phyloP scores from a whole-genome alignment of 495 filamentous ascomycete genomes.

The Penicillium verhagenii region DNA sequence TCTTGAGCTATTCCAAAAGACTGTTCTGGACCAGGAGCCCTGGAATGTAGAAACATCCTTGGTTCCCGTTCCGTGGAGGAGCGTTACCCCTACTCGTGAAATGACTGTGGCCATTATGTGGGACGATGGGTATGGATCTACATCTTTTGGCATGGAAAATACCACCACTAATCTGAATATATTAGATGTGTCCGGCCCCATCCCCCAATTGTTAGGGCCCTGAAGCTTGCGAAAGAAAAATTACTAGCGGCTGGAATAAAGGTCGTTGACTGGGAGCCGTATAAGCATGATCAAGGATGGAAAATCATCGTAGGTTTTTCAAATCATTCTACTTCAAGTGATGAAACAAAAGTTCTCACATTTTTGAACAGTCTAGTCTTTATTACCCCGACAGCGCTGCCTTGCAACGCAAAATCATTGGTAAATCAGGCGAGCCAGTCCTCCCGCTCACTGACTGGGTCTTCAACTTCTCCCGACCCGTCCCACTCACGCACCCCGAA shows the following conservation, averaged over 20 bases:
- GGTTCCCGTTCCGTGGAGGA: conserved; percentile 60
- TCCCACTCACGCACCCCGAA: conserved; percentile 38
- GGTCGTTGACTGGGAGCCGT: conserved; percentile 65
- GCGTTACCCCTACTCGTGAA: conserved; percentile 34
- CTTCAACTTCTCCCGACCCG: conserved; percentile 51
- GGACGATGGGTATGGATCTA: conserved; percentile 55
- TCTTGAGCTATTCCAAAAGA: conserved; percentile 62
- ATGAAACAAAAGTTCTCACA: background rate
- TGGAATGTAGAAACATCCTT: conserved; percentile 61
- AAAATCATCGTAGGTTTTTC: conserved; percentile 49
- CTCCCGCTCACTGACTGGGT: conserved; percentile 58
- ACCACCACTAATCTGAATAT: background rate
- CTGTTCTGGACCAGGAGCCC: conserved; percentile 56
- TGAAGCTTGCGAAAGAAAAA: conserved; percentile 55
- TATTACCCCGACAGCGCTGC: conserved; percentile 57
- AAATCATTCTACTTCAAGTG: background rate
- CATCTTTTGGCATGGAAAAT: background rate
- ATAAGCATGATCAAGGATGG: conserved; percentile 61
- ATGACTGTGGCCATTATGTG: conserved; percentile 68
- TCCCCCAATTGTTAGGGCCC: conserved; percentile 62
- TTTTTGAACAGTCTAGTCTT: conserved; percentile 35
- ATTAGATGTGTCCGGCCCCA: conserved; percentile 58
- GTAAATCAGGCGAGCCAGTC: conserved; percentile 53
- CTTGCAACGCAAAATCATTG: conserved; percentile 44
- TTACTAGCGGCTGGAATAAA: conserved; percentile 52